Evolutionary conservation across 768 basidiomycete species (phyloP), one percentile per base, ranked within the genome.

Genomic region (Phanerochaete sordida): DNA sequence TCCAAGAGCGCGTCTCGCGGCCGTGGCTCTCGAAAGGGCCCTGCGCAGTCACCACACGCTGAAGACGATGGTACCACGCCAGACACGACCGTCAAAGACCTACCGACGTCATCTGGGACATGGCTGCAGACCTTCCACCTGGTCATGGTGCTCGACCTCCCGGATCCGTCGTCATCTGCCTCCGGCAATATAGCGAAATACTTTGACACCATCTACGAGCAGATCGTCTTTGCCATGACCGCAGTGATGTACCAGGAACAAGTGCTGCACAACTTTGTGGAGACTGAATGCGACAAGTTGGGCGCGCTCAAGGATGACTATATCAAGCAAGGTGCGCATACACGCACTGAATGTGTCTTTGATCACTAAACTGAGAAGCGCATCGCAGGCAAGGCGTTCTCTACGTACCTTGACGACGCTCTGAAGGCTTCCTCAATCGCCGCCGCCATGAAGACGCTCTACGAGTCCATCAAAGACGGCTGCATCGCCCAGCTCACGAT

Each of bases 191-290:
- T 93, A 30, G 76, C 83, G 51, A 87, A 85, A 69, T 91, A 94
- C 69, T 86, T 93, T 65, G 92, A 96, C 68, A 84, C 87, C 48
- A 83, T 97, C 39, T 97, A 97, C 68, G 84, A 92, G 62, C 93
- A 95, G 68, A 82, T 96, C 58, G 89, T 87, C 0, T 95, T 95
- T 75, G 88, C 91, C 2, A 78, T 93, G 63, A 93, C 95, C 1
- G 97, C 96, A 6, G 93, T 95, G 9, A 78, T 98, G 46, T 95
- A 89, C 65, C 91, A 93, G 69, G 89, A 97, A 69, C 96, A 99
- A 73, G 88, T 93, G 3, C 73, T 88, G 54, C 85, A 86, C 31
- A 89, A 90, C 68, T 98, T 90, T 72, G 90, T 99, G 1, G 92
- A 94, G 62, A 72, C 74, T 46, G 89, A 98, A 69, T 91, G 90